Conservation (phyloP, 345 rosid species). For the Melaleuca quinquenervia region DNA sequence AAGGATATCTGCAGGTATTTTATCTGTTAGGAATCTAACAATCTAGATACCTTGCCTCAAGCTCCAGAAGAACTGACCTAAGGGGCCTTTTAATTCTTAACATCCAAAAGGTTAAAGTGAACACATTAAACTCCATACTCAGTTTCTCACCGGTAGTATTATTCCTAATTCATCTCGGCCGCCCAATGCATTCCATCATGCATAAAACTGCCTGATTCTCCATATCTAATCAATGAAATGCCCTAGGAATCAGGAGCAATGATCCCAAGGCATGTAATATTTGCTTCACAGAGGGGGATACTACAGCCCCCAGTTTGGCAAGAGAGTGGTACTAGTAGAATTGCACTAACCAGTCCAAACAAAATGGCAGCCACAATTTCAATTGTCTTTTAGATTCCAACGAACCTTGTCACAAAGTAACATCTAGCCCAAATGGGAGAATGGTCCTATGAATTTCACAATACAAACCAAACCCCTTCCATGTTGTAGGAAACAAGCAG, state of each 20-base stretch:
- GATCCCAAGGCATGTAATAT: neutral
- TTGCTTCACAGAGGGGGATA: neutral
- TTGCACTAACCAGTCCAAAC: neutral
- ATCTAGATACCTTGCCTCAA: neutral
- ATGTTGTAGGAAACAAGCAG: neutral
- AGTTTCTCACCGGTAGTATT: neutral
- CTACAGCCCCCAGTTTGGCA: neutral
- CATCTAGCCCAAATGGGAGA: neutral
- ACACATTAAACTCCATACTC: neutral
- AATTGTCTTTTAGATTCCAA: neutral
- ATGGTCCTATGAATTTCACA: neutral
- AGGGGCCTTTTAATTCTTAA: neutral
- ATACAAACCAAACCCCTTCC: neutral
- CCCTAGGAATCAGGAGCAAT: neutral
- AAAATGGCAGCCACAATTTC: neutral
- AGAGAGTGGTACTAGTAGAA: neutral
- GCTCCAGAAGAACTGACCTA: neutral
- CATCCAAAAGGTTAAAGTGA: neutral
- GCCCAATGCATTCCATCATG: neutral
- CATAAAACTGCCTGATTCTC: neutral
- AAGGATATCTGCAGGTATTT: neutral
- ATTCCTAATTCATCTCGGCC: neutral
- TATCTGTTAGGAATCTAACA: neutral
- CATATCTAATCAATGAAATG: neutral
- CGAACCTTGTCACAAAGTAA: neutral